Conservation (phyloP, 1,284 basidiomycete species). For the Vanrija sp. region DNA sequence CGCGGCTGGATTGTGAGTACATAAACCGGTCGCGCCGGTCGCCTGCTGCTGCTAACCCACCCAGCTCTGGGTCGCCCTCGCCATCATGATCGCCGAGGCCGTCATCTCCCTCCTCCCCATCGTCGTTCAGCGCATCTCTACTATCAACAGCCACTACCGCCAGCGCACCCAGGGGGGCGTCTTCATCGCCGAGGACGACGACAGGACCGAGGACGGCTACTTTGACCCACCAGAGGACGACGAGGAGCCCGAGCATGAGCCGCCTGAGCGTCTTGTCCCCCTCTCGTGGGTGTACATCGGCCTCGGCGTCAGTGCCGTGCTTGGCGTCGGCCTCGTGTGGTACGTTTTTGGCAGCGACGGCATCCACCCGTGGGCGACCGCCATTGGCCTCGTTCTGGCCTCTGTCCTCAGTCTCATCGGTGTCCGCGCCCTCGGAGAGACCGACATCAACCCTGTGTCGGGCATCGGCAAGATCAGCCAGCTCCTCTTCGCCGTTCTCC, state of each 20-base stretch:
- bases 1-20: constrained; percentile 72
- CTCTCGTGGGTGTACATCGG: constrained; percentile 71
- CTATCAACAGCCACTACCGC: too few relatives aligned
- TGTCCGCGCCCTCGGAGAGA: constrained; percentile 86
- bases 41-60: background rate
- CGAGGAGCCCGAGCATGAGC: constrained; percentile 70
- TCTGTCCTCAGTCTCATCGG: constrained; percentile 81
- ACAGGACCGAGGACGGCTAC: constrained; percentile 31
- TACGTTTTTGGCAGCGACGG: constrained; percentile 80
- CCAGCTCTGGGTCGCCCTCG: constrained; percentile 80
- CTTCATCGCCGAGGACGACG: constrained; percentile 3
- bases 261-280: constrained; percentile 75
- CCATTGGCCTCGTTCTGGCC: constrained; percentile 78
- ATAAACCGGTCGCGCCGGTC: constrained; percentile 1
- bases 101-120: constrained; percentile 78
- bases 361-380: constrained; percentile 89
- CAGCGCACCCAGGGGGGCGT: constrained; percentile 7
- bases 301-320: constrained; percentile 59
- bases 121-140: background rate
- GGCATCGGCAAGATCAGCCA: constrained; percentile 94
- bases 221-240: constrained; percentile 35
- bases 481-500: constrained; percentile 86
- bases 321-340: constrained; percentile 79
- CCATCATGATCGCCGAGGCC: constrained; percentile 88
- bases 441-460: constrained; percentile 84